phyloP scores from a whole-genome alignment of 257 asterid genomes.

The Nicotiana noctiflora region DNA sequence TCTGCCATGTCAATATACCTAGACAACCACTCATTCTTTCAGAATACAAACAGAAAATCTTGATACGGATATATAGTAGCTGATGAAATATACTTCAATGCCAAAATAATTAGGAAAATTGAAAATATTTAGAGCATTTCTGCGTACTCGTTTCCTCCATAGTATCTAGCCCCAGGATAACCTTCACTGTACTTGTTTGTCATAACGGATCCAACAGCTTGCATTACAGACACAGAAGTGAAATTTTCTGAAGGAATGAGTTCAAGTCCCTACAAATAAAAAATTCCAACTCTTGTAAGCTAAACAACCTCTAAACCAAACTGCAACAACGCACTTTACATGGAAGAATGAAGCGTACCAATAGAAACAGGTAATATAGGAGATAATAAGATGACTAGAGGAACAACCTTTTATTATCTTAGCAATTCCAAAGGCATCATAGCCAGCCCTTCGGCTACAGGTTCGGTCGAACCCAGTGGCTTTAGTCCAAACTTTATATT shows the following conservation, averaged over 20 bases:
- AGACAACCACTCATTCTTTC: background rate
- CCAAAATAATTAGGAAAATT: background rate
- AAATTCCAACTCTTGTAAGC: background rate
- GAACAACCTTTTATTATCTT: background rate
- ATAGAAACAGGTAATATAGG: background rate
- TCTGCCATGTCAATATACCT: constrained; percentile 99
- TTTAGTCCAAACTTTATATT: no score
- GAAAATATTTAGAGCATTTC: background rate
- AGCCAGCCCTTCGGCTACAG: no score
- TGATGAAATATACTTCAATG: background rate
- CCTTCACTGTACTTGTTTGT: constrained; percentile 95
- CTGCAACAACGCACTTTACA: background rate
- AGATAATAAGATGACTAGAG: background rate
- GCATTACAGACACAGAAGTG: constrained; percentile 84
- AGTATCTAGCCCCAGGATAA: constrained; percentile 95
- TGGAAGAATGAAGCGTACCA: background rate
- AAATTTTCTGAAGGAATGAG: constrained; percentile 91
- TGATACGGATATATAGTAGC: background rate
- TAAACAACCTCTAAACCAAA: background rate
- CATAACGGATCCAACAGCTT: constrained; percentile 97
- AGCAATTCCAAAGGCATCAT: background rate
- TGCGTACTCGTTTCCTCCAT: constrained; percentile 89
- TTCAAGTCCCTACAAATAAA: constrained; percentile 57
- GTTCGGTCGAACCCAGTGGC: no score
- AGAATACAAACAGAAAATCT: background rate